Percentiles rank a stretch among this genome's conserved stretches.
Evolutionary conservation across 106 monocot species (phyloP).

Genomic region (Dendrobium chrysotoxum): DNA sequence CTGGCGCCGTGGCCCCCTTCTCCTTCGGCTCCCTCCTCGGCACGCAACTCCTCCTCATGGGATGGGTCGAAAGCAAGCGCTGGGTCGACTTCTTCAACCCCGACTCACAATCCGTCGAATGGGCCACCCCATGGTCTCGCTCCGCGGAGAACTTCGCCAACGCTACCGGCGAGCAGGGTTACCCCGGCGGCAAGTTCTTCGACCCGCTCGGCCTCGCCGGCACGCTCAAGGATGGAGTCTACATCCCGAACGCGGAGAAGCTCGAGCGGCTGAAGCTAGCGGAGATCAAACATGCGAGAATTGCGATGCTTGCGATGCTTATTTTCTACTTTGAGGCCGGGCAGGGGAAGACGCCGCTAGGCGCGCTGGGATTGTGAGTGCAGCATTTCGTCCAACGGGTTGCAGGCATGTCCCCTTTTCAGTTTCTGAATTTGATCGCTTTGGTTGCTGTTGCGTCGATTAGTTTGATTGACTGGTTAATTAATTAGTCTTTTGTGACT

Average conservation of each 20-base stretch:
- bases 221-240: slow-evolving; percentile 57
- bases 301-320: slow-evolving; percentile 97
- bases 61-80: slow-evolving; percentile 97
- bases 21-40: slow-evolving; percentile 92
- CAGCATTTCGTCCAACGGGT: slow-evolving; percentile 2
- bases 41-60: slow-evolving; percentile 92
- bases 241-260: slow-evolving; percentile 74
- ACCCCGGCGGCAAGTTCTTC: slow-evolving; percentile 97
- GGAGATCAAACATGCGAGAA: slow-evolving; percentile 88
- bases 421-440: too few relatives aligned
- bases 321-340: slow-evolving; percentile 92
- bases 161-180: slow-evolving; percentile 87
- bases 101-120: slow-evolving; percentile 88
- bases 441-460: too few relatives aligned
- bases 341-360: slow-evolving; percentile 88
- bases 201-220: slow-evolving; percentile 77
- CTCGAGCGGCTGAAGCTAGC: slow-evolving; percentile 89
- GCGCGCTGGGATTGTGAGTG: slow-evolving; percentile 64
- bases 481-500: neutral
- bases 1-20: slow-evolving; percentile 85
- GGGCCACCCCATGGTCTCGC: slow-evolving; percentile 97
- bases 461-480: too few relatives aligned
- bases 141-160: slow-evolving; percentile 89
- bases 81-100: slow-evolving; percentile 99
- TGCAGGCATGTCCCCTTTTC: neutral